phyloP scores from a whole-genome alignment of 2,329 filamentous ascomycete genomes.

The Fusarium pilosicola region DNA sequence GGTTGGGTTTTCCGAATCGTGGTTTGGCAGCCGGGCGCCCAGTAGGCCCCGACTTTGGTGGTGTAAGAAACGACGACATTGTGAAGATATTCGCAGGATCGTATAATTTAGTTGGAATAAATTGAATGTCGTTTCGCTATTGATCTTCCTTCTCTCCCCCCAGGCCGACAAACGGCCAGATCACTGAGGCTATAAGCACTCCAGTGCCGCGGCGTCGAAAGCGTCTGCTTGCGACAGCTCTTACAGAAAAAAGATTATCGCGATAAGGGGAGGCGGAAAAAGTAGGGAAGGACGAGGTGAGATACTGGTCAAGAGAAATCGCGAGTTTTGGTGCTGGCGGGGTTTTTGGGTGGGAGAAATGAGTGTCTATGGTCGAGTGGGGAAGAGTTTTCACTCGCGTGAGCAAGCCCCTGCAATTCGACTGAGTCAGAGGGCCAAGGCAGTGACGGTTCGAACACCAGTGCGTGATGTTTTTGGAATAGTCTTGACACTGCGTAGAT shows the following conservation, averaged over 20 bases:
- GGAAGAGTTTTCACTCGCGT: constrained; percentile 37
- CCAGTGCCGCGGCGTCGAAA: background rate
- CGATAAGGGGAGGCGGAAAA: constrained; percentile 15
- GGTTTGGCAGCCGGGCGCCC: constrained; percentile 48
- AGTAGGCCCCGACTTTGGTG: constrained; percentile 49
- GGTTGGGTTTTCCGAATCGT: constrained; percentile 57
- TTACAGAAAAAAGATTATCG: constrained; percentile 24
- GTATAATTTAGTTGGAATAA: background rate
- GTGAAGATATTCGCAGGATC: constrained; percentile 9
- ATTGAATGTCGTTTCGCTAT: background rate
- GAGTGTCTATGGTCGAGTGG: constrained; percentile 46
- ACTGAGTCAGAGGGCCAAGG: constrained; percentile 36
- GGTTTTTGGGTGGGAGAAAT: constrained; percentile 29
- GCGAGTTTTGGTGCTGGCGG: constrained; percentile 35
- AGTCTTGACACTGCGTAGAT: accelerated
- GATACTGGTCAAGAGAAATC: constrained; percentile 42
- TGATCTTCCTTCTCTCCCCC: constrained; percentile 20
- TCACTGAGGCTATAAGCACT: background rate
- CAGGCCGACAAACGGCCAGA: constrained; percentile 26
- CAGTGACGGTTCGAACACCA: constrained; percentile 43
- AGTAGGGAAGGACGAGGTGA: constrained; percentile 7
- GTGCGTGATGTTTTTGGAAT: constrained; percentile 24
- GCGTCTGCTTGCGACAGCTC: background rate
- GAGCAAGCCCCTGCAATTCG: background rate
- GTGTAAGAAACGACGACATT: constrained; percentile 61